Evolutionary conservation across 768 basidiomycete genomes (phyloP).

Genomic region (Hemileccinum rubropunctum): DNA sequence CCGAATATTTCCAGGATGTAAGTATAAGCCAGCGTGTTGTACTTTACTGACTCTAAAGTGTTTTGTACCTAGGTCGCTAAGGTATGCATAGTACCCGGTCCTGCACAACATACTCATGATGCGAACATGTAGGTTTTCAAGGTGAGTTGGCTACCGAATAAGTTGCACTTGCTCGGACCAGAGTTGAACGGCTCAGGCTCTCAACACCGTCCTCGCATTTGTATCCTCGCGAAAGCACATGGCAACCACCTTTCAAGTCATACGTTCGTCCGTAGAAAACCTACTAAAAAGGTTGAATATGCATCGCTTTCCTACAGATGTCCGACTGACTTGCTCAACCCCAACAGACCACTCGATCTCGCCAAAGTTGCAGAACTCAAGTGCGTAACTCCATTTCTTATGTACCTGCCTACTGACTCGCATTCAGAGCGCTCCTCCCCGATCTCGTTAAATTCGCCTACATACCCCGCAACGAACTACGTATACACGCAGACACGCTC

Average conservation of each 20-base stretch:
- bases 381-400: conserved; percentile 34
- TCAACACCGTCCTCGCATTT: conserved; percentile 89
- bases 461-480: conserved; percentile 60
- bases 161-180: neutral
- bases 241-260: conserved; percentile 72
- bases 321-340: neutral
- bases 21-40: conserved; percentile 1
- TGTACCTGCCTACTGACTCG: neutral
- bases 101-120: neutral
- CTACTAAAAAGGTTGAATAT: conserved; percentile 64
- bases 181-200: conserved; percentile 46
- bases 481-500: conserved; percentile 44
- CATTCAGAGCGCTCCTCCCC: conserved; percentile 70
- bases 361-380: conserved; percentile 79
- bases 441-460: conserved; percentile 82
- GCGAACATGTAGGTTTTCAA: conserved; percentile 39
- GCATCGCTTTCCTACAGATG: neutral
- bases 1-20: conserved; percentile 59
- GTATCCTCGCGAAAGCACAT: conserved; percentile 78
- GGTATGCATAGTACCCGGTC: conserved; percentile 32
- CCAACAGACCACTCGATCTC: conserved; percentile 74
- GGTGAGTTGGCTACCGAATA: conserved; percentile 21
- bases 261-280: conserved; percentile 77
- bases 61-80: conserved; percentile 50
- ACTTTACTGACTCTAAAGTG: neutral